phyloP scores from a whole-genome alignment of 2,329 filamentous ascomycete genomes.

The Dactylellina haptotyla region DNA sequence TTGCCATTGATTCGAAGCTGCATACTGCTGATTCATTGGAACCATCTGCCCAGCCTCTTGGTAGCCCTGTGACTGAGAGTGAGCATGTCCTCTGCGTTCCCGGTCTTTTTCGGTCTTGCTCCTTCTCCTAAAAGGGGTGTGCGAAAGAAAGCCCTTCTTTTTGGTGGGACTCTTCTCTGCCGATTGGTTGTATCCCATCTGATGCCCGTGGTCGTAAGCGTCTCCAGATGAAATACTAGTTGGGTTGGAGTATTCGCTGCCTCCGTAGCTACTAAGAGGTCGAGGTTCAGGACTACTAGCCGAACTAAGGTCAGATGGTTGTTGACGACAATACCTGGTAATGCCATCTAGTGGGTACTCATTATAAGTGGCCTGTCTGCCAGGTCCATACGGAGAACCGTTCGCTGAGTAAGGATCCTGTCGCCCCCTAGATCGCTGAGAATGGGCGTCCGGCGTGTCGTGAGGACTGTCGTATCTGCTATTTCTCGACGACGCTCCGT shows the following conservation, averaged over 20 bases:
- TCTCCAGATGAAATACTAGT: conserved; percentile 63
- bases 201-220: conserved; percentile 63
- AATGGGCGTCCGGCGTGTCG: conserved; percentile 12
- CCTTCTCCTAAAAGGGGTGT: conserved; percentile 94
- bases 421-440: conserved; percentile 18
- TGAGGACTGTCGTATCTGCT: conserved; percentile 28
- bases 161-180: conserved; percentile 76
- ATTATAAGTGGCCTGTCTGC: conserved; percentile 73
- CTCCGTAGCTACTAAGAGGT: conserved; percentile 80
- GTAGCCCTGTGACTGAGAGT: conserved; percentile 60
- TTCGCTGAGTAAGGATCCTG: conserved; percentile 37
- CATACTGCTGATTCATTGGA: conserved; percentile 31
- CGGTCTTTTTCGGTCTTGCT: conserved; percentile 71
- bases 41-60: conserved; percentile 53
- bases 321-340: conserved; percentile 85
- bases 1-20: conserved; percentile 17
- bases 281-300: conserved; percentile 76
- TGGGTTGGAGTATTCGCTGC: conserved; percentile 88
- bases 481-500: conserved; percentile 38
- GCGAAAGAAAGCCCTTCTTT: conserved; percentile 89
- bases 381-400: conserved; percentile 34
- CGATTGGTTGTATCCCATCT: conserved; percentile 79
- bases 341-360: conserved; percentile 95
- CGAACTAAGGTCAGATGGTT: conserved; percentile 75
- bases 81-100: conserved; percentile 48